Base-by-base conservation (phyloP, 2,329 filamentous ascomycete genomes). In the Fusarium sp. region DNA sequence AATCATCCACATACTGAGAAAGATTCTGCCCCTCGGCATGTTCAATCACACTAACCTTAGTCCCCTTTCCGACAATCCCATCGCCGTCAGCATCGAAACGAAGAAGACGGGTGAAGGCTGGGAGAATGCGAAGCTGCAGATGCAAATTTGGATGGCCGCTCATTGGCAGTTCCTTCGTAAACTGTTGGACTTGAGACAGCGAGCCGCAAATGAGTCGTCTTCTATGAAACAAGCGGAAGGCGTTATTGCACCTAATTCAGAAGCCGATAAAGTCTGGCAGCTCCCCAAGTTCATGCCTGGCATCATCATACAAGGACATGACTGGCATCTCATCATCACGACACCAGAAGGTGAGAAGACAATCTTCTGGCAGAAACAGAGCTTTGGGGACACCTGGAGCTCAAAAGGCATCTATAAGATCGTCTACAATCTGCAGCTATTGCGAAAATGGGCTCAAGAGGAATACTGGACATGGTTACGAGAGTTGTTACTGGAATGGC, bases 141-240 rank as follows among this genome's bases (percentile, higher is more conserved):
- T 67, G 64, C 52, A 67, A 65, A 41, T 67, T 3, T 67, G 52
- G 60, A 67, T 62, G 38, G 46, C 46, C 4, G 60, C 64, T 5
- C 61, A 67, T 39, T 67, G 64, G 60, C 31, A 55, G 22, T 65
- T 67, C n/a, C 64, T 67, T 5, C 61, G 61, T 5, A 20, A 60
- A 6, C 17, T 67, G 0, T 18, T 67, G 1, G n/a, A 29, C 7
- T 29, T 54, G 12, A 13, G 53, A 35, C 64, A 49, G 11, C 31
- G 12, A 3, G 64, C 46, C 20, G 39, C 52, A 47, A 35, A 38
- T 0, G 22, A 46, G 13, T 3, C 57, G 31, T 64, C 49, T 7
- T 6, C 25, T 2, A 33, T 63, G 7, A 22, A 27, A 13, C 58
- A 46, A 55, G 17, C 45, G 29, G 45, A 52, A 20, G 33, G 52